phyloP scores from a whole-genome alignment of 2,329 filamentous ascomycete genomes.

The Diaporthe destruens region DNA sequence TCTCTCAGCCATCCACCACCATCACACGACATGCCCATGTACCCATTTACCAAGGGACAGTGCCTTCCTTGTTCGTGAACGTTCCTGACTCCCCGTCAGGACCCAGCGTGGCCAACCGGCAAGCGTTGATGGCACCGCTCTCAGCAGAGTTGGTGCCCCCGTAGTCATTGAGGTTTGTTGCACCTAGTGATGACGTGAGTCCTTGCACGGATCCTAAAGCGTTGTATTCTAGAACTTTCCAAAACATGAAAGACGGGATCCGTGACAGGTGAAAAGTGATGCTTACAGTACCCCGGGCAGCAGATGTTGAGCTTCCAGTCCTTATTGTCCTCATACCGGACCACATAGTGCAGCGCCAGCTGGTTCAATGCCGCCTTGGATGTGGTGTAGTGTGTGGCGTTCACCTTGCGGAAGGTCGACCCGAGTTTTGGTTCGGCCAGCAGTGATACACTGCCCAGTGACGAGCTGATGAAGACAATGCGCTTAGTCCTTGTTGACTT shows the following conservation, averaged over 20 bases:
- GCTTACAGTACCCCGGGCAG: slow-evolving; percentile 45
- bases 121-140: slow-evolving; percentile 45
- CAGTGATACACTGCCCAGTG: slow-evolving; percentile 42
- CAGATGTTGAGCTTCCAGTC: slow-evolving; percentile 48
- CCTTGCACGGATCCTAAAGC: too few relatives aligned
- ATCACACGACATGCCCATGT: neutral
- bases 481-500: slow-evolving; percentile 45
- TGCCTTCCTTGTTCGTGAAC: slow-evolving; percentile 42
- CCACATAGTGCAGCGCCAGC: slow-evolving; percentile 43
- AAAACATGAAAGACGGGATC: too few relatives aligned
- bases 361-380: slow-evolving; percentile 49
- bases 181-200: neutral
- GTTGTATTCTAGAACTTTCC: too few relatives aligned
- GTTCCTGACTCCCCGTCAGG: slow-evolving; percentile 46
- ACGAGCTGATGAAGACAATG: slow-evolving; percentile 47
- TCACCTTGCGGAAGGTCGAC: neutral
- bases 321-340: slow-evolving; percentile 43
- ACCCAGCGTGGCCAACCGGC: slow-evolving; percentile 46
- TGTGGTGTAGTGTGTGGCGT: slow-evolving; percentile 43
- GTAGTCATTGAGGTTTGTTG: slow-evolving; percentile 46
- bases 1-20: neutral
- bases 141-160: slow-evolving; percentile 40
- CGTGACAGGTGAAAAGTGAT: too few relatives aligned
- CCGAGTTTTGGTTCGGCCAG: slow-evolving; percentile 38
- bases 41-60: slow-evolving; percentile 40